These are phyloP conservation scores for Pyropia haitanensis DNA, from an alignment of 23 red algal species.

Conservation along the genomic window DNA sequence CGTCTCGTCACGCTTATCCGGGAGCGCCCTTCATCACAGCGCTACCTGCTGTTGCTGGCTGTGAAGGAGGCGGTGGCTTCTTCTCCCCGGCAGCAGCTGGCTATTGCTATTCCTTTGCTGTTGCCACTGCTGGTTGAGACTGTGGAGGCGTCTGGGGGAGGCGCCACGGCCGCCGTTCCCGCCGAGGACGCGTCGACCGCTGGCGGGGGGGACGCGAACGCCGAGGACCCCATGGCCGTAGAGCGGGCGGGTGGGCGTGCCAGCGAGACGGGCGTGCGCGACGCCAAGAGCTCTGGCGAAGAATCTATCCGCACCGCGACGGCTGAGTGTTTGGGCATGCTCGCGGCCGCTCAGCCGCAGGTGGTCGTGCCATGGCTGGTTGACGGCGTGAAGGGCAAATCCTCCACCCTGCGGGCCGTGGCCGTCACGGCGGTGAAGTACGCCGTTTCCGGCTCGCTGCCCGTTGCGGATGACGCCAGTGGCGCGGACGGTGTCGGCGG, in stretches of 20 bases:
- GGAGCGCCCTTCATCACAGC: constrained; percentile 17
- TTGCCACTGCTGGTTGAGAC: no score
- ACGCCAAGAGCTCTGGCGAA: constrained; percentile 16
- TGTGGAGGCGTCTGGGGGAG: no score
- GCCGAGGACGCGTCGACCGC: no score
- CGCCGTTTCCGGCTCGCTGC: constrained; percentile 4
- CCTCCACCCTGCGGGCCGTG: constrained; percentile 18
- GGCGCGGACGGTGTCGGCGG: no score
- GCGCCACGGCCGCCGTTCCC: no score
- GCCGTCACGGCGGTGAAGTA: constrained; percentile 48
- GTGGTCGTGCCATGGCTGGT: constrained; percentile 18
- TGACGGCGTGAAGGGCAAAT: constrained; percentile 3
- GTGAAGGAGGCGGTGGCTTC: constrained; percentile 80
- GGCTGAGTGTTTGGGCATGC: constrained; percentile 81
- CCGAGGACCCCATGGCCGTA: no score
- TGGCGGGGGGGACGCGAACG: no score
- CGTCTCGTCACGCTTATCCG: constrained; percentile 32
- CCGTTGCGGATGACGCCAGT: no score
- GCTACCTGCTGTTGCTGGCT: constrained; percentile 62
- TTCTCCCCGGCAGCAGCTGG: constrained; percentile 20
- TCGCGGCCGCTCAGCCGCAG: constrained; percentile 33
- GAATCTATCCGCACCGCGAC: constrained; percentile 75
- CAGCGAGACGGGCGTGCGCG: no score
- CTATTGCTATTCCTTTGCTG: not conserved
- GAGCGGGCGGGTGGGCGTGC: no score